Conservation (phyloP, 2,329 filamentous ascomycete species). For the Didymella keratinophila region DNA sequence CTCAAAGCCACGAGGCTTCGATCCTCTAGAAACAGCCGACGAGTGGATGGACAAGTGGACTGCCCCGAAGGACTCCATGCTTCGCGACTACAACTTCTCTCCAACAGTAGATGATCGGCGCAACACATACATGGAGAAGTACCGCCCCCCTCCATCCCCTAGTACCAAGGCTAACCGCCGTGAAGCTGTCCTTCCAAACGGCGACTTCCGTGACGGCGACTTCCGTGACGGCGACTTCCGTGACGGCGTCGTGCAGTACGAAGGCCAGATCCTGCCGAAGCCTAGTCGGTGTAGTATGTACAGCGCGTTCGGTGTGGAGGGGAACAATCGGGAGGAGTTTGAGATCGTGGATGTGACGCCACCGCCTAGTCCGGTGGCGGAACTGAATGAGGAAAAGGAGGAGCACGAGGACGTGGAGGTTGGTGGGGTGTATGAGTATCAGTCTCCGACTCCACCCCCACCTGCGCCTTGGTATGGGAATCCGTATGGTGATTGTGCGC, state of each 20-base stretch:
- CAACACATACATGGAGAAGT: background rate
- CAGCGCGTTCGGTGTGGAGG: background rate
- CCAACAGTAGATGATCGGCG: background rate
- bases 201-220: background rate
- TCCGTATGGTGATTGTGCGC: background rate
- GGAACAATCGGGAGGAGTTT: background rate
- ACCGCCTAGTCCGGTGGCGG: background rate
- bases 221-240: background rate
- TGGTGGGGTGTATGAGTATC: background rate
- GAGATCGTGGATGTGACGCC: background rate
- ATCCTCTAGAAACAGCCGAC: constrained; percentile 1
- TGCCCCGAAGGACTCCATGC: background rate
- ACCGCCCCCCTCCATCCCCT: background rate
- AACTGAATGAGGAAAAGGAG: background rate
- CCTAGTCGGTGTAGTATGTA: constrained; percentile 12
- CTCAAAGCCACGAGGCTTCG: background rate
- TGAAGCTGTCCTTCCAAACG: background rate
- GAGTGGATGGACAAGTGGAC: constrained; percentile 2
- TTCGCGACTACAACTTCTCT: background rate
- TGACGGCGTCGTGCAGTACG: background rate
- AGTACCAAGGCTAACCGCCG: background rate
- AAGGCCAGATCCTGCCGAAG: constrained; percentile 1
- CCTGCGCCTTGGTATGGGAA: background rate
- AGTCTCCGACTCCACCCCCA: background rate
- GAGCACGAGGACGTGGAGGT: background rate